Conservation (phyloP, 371 early-diverging fungal genomes). For the Lichtheimia ornata region DNA sequence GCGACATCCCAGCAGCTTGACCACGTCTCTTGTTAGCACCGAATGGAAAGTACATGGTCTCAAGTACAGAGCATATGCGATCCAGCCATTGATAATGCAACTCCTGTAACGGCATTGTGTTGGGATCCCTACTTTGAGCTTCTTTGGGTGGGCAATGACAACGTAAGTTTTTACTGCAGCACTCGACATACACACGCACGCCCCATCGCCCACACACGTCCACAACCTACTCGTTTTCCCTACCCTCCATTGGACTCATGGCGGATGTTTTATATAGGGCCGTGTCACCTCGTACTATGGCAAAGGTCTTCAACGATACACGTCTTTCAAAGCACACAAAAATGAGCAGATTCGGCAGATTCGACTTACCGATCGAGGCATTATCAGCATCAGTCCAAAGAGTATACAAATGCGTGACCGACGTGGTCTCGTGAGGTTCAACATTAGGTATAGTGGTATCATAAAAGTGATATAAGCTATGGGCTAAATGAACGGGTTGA, state of each 20-base stretch:
- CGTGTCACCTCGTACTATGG: constrained; percentile 63
- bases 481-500: neutral
- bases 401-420: constrained; percentile 68
- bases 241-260: constrained; percentile 57
- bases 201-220: constrained; percentile 22
- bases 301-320: constrained; percentile 65
- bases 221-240: constrained; percentile 21
- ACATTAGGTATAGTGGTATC: constrained; percentile 48
- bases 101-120: constrained; percentile 58
- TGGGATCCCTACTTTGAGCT: constrained; percentile 83
- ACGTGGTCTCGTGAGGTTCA: constrained; percentile 75
- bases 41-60: constrained; percentile 49
- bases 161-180: constrained; percentile 45
- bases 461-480: neutral
- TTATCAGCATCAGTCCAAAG: constrained; percentile 68
- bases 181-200: neutral
- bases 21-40: too few relatives aligned
- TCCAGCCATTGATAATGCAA: constrained; percentile 38
- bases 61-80: constrained; percentile 52
- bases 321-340: constrained; percentile 66
- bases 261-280: constrained; percentile 39
- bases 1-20: too few relatives aligned
- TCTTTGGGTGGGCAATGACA: constrained; percentile 77
- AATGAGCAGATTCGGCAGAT: constrained; percentile 70
- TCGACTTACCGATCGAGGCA: constrained; percentile 64